Evolutionary conservation across 345 rosid species (phyloP).

Genomic region (Gossypium mustelinum): DNA sequence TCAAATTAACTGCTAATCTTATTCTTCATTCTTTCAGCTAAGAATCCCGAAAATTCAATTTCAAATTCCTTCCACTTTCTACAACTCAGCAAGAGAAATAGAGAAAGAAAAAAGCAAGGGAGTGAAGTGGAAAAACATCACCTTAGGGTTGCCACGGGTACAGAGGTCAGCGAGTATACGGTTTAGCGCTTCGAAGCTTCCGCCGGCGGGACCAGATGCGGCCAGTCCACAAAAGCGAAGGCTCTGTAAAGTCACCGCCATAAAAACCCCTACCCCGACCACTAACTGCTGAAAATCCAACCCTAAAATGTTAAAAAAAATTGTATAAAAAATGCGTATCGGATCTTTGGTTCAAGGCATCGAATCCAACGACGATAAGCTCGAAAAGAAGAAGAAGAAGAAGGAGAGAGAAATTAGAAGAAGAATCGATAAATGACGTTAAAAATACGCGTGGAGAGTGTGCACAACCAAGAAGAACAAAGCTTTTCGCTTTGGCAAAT

Average conservation of each 20-base stretch:
- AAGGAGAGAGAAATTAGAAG: background rate
- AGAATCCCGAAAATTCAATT: background rate
- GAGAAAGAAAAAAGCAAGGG: slow-evolving; percentile 9
- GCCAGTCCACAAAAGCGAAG: slow-evolving; percentile 48
- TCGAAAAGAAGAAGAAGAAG: too few species aligned
- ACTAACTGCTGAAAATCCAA: slow-evolving; percentile 14
- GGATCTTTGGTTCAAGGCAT: background rate
- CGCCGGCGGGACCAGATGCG: slow-evolving; percentile 44
- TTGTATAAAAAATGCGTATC: too few species aligned
- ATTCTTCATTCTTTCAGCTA: background rate
- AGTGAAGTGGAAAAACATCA: slow-evolving; percentile 17
- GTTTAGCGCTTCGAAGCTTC: slow-evolving; percentile 67
- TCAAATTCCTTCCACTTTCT: background rate
- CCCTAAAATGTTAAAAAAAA: slow-evolving; percentile 30
- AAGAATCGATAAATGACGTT: background rate
- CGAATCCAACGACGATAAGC: background rate
- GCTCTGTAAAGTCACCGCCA: slow-evolving; percentile 61
- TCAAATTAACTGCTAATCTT: background rate
- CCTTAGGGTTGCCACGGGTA: slow-evolving; percentile 72
- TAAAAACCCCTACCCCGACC: slow-evolving; percentile 14
- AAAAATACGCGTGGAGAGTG: background rate
- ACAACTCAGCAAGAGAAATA: background rate
- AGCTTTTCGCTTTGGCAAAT: background rate
- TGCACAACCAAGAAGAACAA: background rate
- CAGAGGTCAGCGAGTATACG: slow-evolving; percentile 82